Base-by-base conservation (phyloP, 805 yeast genomes). In the Ogataea pini region DNA sequence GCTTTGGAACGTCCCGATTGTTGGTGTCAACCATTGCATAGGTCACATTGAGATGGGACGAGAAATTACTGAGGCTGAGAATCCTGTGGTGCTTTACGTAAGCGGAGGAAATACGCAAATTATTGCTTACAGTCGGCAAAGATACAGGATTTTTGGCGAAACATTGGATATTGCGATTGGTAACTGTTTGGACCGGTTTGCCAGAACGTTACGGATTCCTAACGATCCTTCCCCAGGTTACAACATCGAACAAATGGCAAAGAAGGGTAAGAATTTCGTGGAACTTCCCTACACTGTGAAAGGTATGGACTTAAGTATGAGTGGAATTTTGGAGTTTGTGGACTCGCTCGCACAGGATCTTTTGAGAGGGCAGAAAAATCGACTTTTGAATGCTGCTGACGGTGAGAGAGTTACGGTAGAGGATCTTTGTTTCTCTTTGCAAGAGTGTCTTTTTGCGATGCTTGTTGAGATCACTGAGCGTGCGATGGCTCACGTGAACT, bases 21-120 rank as follows among this genome's bases (percentile, higher is more conserved):
- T 94, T 7, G 98, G 98, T 0, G 99, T 94, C 3, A 94, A 94
- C 61, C 99, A 94, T 67, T 94, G 99, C 68, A 82, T 94, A 31
- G 99, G 99, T 1, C 99, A 94, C 67, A 94, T 94, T 52, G 99
- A 94, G 65, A 94, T 94, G 99, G 99, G 99, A 10, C 74, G 99
- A 51, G 98, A 92, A 62, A 92, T 94, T 62, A 94, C 99, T 0
- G 95, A 94, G n/a, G 98, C 98, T 0, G 77, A 75, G n/a, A 92
- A 94, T 62, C 99, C 99, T 0, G 98, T 94, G 42, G 99, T 94
- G 8, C 72, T 94, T 44, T 94, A 94, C 61, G 99, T 94, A 9
- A 88, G 96, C 66, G 99, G 99, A 13, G 99, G 99, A 44, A 94
- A 94, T 67, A 94, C 99, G 1, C 99, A 94, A 66, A 95, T 94